These are phyloP conservation scores for Niveomyces coronatus DNA, from an alignment of 2,329 filamentous ascomycete species.

Conservation along the genomic window DNA sequence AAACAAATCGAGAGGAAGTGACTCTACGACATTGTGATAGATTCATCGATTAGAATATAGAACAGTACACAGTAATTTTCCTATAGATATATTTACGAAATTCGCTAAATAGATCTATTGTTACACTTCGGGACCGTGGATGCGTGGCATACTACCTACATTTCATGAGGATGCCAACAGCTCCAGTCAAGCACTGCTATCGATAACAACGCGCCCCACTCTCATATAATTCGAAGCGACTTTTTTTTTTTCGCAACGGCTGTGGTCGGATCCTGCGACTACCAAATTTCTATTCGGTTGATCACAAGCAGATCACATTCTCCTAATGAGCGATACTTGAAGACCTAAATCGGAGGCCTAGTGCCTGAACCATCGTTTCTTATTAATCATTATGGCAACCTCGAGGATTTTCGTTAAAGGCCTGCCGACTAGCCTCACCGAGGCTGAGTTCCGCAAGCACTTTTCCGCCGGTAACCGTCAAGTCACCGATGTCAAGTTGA, in stretches of 20 bases:
- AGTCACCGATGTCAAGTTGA: slow-evolving; percentile 87
- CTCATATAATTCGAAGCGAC: slow-evolving; percentile 10
- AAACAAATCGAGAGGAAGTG: too few species aligned
- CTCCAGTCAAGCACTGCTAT: too few species aligned
- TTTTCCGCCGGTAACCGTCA: slow-evolving; percentile 63
- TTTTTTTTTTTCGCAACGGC: slow-evolving; percentile 23
- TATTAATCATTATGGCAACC: slow-evolving; percentile 34
- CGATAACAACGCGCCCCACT: slow-evolving; percentile 13
- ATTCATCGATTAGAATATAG: too few species aligned
- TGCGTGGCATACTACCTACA: too few species aligned
- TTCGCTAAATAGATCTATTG: too few species aligned
- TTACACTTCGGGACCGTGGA: too few species aligned
- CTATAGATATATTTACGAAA: too few species aligned
- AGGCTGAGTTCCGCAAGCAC: slow-evolving; percentile 79
- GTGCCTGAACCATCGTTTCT: slow-evolving; percentile 9
- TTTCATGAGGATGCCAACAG: too few species aligned
- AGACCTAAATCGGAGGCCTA: slow-evolving; percentile 11
- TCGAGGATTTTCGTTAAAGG: slow-evolving; percentile 73
- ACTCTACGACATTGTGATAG: too few species aligned
- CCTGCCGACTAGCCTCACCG: slow-evolving; percentile 74
- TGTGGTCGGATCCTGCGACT: slow-evolving; percentile 11
- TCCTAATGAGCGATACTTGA: slow-evolving; percentile 10
- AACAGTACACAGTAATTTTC: too few species aligned
- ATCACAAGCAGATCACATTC: slow-evolving; percentile 7
- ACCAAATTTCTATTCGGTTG: slow-evolving; percentile 12